phyloP scores from a whole-genome alignment of 148 eudicot species.

The Rhododendron vialii region DNA sequence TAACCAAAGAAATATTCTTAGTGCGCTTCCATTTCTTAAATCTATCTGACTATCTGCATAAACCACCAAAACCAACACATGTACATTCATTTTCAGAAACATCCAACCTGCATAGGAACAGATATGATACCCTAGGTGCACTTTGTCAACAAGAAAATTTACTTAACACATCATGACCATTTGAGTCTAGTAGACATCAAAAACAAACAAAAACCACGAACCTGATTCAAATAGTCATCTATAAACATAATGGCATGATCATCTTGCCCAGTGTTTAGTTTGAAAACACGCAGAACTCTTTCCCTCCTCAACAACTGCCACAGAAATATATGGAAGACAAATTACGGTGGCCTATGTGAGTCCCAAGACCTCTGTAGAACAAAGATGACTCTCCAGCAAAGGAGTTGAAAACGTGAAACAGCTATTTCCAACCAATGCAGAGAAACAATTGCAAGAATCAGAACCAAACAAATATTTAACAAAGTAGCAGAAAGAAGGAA shows the following conservation, averaged over 20 bases:
- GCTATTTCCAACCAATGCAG: background rate
- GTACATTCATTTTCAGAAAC: background rate
- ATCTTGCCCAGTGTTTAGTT: constrained; percentile 92
- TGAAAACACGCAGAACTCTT: constrained; percentile 67
- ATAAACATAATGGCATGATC: constrained; percentile 95
- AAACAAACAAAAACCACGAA: constrained; percentile 17
- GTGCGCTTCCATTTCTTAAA: background rate
- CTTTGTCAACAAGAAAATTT: background rate
- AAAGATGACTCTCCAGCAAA: background rate
- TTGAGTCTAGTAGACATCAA: background rate
- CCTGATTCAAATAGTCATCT: constrained; percentile 86
- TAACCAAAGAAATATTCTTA: background rate
- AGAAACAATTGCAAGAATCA: background rate
- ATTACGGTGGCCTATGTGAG: background rate
- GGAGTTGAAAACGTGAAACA: background rate
- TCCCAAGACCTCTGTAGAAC: background rate
- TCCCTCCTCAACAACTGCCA: constrained; percentile 74
- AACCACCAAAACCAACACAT: background rate
- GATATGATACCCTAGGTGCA: background rate
- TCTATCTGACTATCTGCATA: background rate
- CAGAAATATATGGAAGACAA: constrained; percentile 2
- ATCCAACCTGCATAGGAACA: background rate
- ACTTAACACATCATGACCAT: background rate
- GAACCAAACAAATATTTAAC: background rate
- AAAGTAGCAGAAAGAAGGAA: background rate